Evolutionary conservation across 495 filamentous ascomycete species (phyloP), one percentile per base, ranked within the genome.

Genomic region (Paragyromitra xinjiangensis): DNA sequence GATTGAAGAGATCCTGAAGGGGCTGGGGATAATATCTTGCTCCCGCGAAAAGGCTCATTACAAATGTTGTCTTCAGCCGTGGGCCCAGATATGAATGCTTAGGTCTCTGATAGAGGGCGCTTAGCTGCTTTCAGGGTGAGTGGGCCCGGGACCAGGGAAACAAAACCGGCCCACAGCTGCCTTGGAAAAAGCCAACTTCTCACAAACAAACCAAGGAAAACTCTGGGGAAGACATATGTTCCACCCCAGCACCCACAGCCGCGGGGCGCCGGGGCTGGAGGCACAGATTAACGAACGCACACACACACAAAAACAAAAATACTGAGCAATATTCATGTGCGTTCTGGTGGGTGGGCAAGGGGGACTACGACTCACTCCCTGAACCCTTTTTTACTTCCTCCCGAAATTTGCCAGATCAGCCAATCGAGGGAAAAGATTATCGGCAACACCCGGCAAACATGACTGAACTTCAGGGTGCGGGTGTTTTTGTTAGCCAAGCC

Each of bases 211-310:
- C 16, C n/a, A 26, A 39, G 16, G 66, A 34, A 62, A 64, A 64
- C 22, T 70, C 58, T 70, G 73, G 71, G 69, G 69, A 67, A 73
- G 69, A 77, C 61, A 74, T 69, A 22, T 69, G 69, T 66, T 50
- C 42, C 29, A 66, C 69, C 42, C 64, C 67, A 76, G 59, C 67
- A 58, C 59, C 29, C 74, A 58, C 14, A 67, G 53, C 59, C 61
- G 44, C 29, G 69, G 29, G 51, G 69, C 44, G 44, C 16, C 64
- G 44, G 48, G 42, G 40, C 56, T 62, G 26, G 69, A 45, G 1
- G 26, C 44, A 56, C 51, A 65, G 48, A 58, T 68, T 48, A 69
- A 73, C 50, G 45, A 65, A 14, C 44, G 29, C 48, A 39, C 70
- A 73, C 34, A 34, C 29, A 51, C 48, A 26, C 19, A 62, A 53